Base-by-base conservation (phyloP, 257 asterid genomes). In the Capsicum rhomboideum region DNA sequence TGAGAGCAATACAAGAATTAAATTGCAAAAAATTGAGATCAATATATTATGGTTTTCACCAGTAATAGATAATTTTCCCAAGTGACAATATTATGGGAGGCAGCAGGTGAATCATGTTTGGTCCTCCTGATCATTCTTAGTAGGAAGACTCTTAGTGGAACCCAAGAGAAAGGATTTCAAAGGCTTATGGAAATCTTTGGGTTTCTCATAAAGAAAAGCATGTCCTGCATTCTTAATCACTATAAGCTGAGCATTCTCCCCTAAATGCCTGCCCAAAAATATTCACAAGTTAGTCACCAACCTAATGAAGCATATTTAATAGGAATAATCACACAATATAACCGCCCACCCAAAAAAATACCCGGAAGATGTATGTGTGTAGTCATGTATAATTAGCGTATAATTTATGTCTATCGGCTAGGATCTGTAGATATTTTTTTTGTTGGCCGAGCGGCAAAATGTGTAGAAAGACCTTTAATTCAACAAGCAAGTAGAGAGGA, bases 221-320 rank as follows among this genome's bases (percentile, higher is more conserved):
- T 93, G 97, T 1, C 97, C 97, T 17, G 97, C 55, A 83, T 90
- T 90, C 90, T 91, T 91, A 13, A 93, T 88, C 82, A 92, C 90
- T n/a, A 83, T 86, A 3, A 93, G 59, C 83, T 90, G 83, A 1
- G 89, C 90, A 85, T 87, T 89, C 66, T 92, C 93, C 23, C 92
- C 94, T 85, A 93, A 77, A 85, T 92, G 92, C 88, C 97, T 93
- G 93, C 88, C 37, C 55, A 37, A 56, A 17, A 79, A 55, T 34
- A 10, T 50, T 77, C 42, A 77, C 6, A 63, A 23, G 9, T 74
- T 8, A 74, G 80, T 74, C 21, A 72, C 58, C 53, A 66, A 1
- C 21, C 74, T 11, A 66, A 66, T 2, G 3, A 67, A 31, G n/a
- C 80, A 63, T 63, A 63, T 10, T 10, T 49, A 49, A 11, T 49